These are phyloP conservation scores for Xerophyta viscosa DNA, from an alignment of 106 monocot genomes.

Conservation along the genomic window DNA sequence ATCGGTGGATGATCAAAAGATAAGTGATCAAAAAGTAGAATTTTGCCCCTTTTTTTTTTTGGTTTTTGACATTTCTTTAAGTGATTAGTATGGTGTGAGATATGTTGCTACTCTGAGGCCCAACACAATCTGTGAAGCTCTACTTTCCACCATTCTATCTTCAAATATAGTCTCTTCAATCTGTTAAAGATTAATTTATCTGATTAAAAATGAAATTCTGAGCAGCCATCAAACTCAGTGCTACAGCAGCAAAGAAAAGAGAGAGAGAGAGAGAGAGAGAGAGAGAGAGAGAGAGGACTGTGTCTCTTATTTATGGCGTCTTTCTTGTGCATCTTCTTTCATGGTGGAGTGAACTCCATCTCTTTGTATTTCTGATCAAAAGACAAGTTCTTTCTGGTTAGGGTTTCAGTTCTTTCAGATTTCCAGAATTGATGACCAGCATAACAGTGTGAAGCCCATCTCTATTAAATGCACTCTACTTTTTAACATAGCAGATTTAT, in stretches of 20 bases:
- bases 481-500: too few species aligned
- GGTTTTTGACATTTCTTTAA: too few species aligned
- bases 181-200: not conserved
- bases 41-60: too few species aligned
- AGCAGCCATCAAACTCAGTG: slow-evolving; percentile 1
- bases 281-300: too few species aligned
- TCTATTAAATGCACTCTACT: slow-evolving; percentile 6
- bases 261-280: not conserved
- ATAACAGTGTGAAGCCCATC: slow-evolving; percentile 1
- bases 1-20: too few species aligned
- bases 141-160: too few species aligned
- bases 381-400: not conserved
- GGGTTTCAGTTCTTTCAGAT: not conserved
- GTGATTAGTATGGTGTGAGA: too few species aligned
- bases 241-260: not conserved
- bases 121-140: too few species aligned
- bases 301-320: too few species aligned
- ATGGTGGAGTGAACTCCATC: not conserved
- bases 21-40: too few species aligned
- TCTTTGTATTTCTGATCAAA: not conserved
- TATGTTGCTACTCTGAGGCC: too few species aligned
- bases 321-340: not conserved
- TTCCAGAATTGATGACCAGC: not conserved
- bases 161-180: not conserved
- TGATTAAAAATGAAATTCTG: too few species aligned